Percentiles rank a stretch among this genome's conserved stretches.
These are phyloP conservation scores for Ogataea paradorogensis DNA, from an alignment of 805 yeast genomes.

Conservation along the genomic window DNA sequence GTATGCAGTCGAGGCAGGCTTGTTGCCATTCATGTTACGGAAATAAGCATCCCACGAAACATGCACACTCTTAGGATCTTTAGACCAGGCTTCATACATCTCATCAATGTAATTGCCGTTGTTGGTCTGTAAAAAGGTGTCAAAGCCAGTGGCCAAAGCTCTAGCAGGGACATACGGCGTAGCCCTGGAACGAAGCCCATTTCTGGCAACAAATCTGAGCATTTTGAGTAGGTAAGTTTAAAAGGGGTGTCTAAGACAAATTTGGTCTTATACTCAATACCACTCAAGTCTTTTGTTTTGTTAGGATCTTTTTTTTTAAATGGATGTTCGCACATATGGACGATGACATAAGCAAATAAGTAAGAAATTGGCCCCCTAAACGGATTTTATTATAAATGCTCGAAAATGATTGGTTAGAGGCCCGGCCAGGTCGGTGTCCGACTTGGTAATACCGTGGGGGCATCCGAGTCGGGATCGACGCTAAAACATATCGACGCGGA, in stretches of 20 bases:
- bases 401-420: constrained; percentile 9
- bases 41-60: constrained; percentile 97
- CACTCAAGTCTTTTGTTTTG: not conserved
- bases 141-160: constrained; percentile 44
- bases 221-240: constrained; percentile 9
- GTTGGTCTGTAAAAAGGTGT: constrained; percentile 77
- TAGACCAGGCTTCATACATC: constrained; percentile 93
- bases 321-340: constrained; percentile 3
- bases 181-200: constrained; percentile 22
- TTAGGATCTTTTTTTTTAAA: constrained; percentile 3
- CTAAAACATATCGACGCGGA: not conserved
- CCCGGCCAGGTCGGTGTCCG: constrained; percentile 13
- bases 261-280: not conserved
- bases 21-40: constrained; percentile 72
- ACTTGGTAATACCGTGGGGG: constrained; percentile 5
- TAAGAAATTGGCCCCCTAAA: not conserved
- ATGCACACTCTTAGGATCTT: constrained; percentile 89
- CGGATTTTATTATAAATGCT: constrained; percentile 7
- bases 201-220: constrained; percentile 30
- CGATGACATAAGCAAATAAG: constrained; percentile 13
- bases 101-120: constrained; percentile 94
- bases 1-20: constrained; percentile 75
- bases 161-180: constrained; percentile 6
- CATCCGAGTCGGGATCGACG: constrained; percentile 11
- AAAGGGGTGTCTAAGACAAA: constrained; percentile 3